Evolutionary conservation across 345 rosid species (phyloP).

Genomic region (Brassica cretica): DNA sequence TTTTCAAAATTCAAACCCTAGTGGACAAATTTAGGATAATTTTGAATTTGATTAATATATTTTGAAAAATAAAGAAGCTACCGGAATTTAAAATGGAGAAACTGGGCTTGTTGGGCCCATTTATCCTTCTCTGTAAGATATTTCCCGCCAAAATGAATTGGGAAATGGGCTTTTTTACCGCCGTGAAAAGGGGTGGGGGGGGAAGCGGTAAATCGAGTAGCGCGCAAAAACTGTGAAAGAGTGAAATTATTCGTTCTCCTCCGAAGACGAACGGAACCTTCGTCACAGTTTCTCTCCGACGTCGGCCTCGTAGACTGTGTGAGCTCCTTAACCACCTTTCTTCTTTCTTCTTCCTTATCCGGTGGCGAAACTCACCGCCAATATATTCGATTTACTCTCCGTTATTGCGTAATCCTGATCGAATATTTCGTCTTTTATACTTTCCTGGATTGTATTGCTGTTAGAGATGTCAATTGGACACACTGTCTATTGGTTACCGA

Average conservation of each 20-base stretch:
- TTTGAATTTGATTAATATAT: neutral
- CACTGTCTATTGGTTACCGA: no score
- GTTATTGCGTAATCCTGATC: neutral
- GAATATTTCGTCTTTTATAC: neutral
- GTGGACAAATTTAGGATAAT: neutral
- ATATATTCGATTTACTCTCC: neutral
- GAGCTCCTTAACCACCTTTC: neutral
- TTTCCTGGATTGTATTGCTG: neutral
- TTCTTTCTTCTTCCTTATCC: neutral
- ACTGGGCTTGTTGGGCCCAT: constrained; percentile 7
- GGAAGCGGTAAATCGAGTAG: neutral
- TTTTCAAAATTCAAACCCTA: constrained; percentile 32
- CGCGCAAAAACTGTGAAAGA: neutral
- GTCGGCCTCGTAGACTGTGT: constrained; percentile 13
- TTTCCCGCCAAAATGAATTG: constrained; percentile 17
- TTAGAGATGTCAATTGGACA: neutral
- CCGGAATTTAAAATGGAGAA: neutral
- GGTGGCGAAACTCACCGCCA: neutral
- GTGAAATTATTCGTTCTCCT: neutral
- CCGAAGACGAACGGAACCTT: neutral
- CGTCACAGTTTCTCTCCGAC: constrained; percentile 16
- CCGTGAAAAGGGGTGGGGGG: neutral
- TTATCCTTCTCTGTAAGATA: neutral
- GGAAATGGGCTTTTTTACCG: neutral
- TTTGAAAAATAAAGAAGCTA: neutral